Evolutionary conservation across 495 filamentous ascomycete genomes (phyloP), one percentile per base, ranked within the genome.

Genomic region (Aspergillus indologenus): DNA sequence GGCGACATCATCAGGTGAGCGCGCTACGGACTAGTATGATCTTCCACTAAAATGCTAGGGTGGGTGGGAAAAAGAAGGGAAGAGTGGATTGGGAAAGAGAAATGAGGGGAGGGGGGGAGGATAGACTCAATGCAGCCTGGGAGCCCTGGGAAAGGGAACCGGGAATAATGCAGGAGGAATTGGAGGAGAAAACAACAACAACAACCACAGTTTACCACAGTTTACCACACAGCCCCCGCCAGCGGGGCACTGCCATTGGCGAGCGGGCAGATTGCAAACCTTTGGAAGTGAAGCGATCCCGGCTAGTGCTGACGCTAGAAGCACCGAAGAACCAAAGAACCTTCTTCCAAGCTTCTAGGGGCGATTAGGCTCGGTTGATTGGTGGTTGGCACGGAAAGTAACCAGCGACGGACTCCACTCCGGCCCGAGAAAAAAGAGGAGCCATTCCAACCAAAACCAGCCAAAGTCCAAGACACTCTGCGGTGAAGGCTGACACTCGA

Each of bases 1-100:
- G 61, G 47, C 58, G 61, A 57, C 55, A 63, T 58, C 57, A 64
- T 67, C 65, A 67, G 55, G 55, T 67, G 65, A 63, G 61, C 65
- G 54, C 14, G 34, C 45, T 53, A 17, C 58, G 2, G 12, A 40
- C 34, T 40, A 40, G 14, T 49, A 23, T 48, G 53, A 52, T 61
- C 47, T 43, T 43, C 54, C 48, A 45, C 48, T 56, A 56, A 46
- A 21, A 56, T n/a, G 7, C 45, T 47, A 52, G 50, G 51, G 47
- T 26, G 46, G 34, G 31, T 15, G 21, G 23, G 22, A 14, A 24
- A n/a, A 45, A 50, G 53, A 11, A 22, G 46, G 34, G 29, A 40
- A 40, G 34, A 40, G 34, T 40, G 34, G 34, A 40, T 40, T 40
- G 49, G 43, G 53, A 18, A 21, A 19, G 18, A 23, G 20, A 11